Base-by-base conservation (phyloP, 768 basidiomycete species). In the Sporobolomyces phaffii region DNA sequence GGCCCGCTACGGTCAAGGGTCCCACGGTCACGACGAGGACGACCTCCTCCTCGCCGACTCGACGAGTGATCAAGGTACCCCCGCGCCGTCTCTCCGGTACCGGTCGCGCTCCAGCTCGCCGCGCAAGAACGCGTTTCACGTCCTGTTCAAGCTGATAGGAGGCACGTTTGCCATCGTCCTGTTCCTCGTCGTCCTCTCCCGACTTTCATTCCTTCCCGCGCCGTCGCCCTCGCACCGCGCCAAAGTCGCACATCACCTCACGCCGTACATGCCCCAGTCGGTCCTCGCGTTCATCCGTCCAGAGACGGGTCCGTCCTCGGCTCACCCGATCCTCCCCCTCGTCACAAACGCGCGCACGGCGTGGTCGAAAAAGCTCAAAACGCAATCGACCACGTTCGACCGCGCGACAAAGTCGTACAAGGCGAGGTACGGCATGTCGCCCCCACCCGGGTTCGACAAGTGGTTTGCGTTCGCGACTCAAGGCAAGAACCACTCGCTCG, bases 401-500 rank as follows among this genome's bases (percentile, higher is more conserved):
- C 45, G 48, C 28, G 73, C 73, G 24, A 62, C 69, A 17, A 52
- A 65, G 47, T 71, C 62, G 43, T 75, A 75, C 66, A 68, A 69
- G 61, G 14, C 54, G 15, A 64, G 72, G 26, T 75, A 75, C 67
- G 66, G 69, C 15, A 44, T 47, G n/a, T 17, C 48, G 7, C 69
- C 75, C 11, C 75, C 75, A 10, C 61, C 70, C 43, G 75, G 73
- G 4, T 75, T 72, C 70, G 70, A 74, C 53, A 72, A 73, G 61
- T 75, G 75, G 75, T 74, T 70, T 65, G 68, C 71, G 34, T 75
- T 75, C 61, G 75, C 75, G 36, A 69, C 64, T 10, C 68, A 74
- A 56, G 72, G 73, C 3, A 60, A 67, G 33, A 75, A 75, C 61
- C 75, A 75, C 67, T 64, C 72, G n/a, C 62, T 75, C 54, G 73